Evolutionary conservation across 2,329 filamentous ascomycete genomes (phyloP), one percentile per base, ranked within the genome.

Genomic region (Zalaria sp.): DNA sequence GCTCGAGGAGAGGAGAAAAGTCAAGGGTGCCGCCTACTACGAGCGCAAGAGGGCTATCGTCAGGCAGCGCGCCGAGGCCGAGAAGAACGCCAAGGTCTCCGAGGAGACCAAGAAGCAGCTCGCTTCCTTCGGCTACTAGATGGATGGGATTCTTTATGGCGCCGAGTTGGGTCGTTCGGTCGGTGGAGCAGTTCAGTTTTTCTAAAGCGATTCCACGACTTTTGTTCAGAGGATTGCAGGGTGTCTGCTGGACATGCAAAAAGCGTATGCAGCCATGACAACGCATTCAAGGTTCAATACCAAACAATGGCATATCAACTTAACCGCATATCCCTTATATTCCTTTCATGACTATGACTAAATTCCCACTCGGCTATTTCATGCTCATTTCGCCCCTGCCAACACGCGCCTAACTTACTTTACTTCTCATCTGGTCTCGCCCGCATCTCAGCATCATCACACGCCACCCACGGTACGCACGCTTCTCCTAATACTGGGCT

Each of bases 1-100:
- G 72, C 80, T 98, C 64, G 91, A 98, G 79, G 91, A 98, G 80
- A 81, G 89, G 72, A 85, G 91, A 77, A 98, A 98, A 79, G 89
- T 93, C 70, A 98, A 96, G 86, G 83, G 87, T 64, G 79, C 83
- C 58, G 91, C 91, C 67, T 98, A 95, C 83, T 96, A 96, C 80
- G 88, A 93, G 79, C 87, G 88, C 79, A 98, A 96, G 91, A 94
- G 93, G 86, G 79, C 86, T 57, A 83, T 83, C 58, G 78, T 82
- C 67, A 84, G 83, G 77, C 85, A 93, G 75, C 73, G 95, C 59
- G 75, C 80, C 57, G 84, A 94, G 66, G 88, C 89, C 59, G 83
- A 93, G 81, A 89, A 89, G 82, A 83, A 74, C 68, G 85, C 87
- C 57, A 80, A 77, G 66, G 79, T 89, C 68, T 81, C 89, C 72